Conservation (phyloP, 345 rosid species). For the Schrenkiella parvula region DNA sequence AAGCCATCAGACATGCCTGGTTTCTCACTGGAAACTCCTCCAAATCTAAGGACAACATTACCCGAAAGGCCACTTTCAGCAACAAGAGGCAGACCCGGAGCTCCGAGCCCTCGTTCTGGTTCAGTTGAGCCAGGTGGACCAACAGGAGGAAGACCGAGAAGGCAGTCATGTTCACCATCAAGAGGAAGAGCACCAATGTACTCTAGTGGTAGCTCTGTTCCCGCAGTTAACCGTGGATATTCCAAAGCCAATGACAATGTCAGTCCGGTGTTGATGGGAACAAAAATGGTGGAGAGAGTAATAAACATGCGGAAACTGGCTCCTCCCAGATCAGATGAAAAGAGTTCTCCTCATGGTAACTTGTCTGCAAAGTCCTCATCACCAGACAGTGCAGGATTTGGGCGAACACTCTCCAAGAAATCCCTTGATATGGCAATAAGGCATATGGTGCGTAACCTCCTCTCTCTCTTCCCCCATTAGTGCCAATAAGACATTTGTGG, state of each 20-base stretch:
- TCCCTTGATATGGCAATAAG: conserved; percentile 98
- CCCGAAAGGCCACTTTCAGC: conserved; percentile 94
- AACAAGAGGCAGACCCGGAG: conserved; percentile 93
- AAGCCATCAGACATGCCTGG: conserved; percentile 99
- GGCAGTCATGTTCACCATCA: conserved; percentile 96
- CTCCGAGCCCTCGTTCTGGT: conserved; percentile 80
- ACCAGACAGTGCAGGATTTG: conserved; percentile 89
- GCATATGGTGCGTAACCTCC: conserved; percentile 75
- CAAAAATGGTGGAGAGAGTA: conserved; percentile 95
- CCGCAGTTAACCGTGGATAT: conserved; percentile 65
- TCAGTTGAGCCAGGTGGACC: conserved; percentile 71
- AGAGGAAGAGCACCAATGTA: conserved; percentile 73
- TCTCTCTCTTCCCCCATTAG: neutral
- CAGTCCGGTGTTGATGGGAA: conserved; percentile 83
- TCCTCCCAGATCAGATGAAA: conserved; percentile 78
- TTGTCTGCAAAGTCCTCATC: conserved; percentile 78
- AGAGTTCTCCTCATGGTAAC: conserved; percentile 66
- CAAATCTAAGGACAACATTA: conserved; percentile 83
- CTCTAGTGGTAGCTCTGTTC: conserved; percentile 88
- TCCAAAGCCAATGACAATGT: conserved; percentile 66
- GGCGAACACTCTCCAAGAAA: conserved; percentile 92
- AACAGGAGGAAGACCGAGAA: conserved; percentile 59
- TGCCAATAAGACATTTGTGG: neutral
- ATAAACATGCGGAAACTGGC: conserved; percentile 86
- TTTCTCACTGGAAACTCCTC: conserved; percentile 89